Evolutionary conservation across 2,329 filamentous ascomycete genomes (phyloP).

Genomic region (Ophiostoma sp.): DNA sequence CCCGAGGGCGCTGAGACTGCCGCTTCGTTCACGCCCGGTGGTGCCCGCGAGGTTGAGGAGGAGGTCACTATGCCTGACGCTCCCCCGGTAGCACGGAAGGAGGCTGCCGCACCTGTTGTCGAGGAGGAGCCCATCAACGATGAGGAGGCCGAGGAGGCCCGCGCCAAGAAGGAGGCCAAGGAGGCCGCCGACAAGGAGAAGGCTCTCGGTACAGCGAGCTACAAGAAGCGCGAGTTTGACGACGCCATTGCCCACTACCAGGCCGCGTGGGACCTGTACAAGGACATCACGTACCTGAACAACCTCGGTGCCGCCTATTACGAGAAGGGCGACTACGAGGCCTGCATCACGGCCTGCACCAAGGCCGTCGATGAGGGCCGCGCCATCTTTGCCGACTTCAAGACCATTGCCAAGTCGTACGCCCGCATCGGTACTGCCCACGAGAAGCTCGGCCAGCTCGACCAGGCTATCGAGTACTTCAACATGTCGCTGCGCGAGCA

Average conservation of each 20-base stretch:
- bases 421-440: slow-evolving; percentile 90
- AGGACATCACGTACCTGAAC: slow-evolving; percentile 97
- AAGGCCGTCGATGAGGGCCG: slow-evolving; percentile 88
- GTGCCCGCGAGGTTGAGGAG: slow-evolving; percentile 45
- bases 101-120: slow-evolving; percentile 39
- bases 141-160: slow-evolving; percentile 45
- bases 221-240: slow-evolving; percentile 98
- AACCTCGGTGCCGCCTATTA: slow-evolving; percentile 92
- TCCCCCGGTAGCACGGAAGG: not conserved
- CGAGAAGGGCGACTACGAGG: slow-evolving; percentile 91
- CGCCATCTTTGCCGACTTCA: slow-evolving; percentile 88
- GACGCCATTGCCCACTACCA: slow-evolving; percentile 88
- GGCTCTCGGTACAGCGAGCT: slow-evolving; percentile 84
- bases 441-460: slow-evolving; percentile 78
- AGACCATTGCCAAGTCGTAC: slow-evolving; percentile 96
- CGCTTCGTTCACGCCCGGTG: slow-evolving; percentile 25
- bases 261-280: slow-evolving; percentile 89
- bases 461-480: slow-evolving; percentile 80
- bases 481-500: slow-evolving; percentile 93
- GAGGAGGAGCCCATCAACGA: slow-evolving; percentile 45
- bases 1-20: slow-evolving; percentile 28
- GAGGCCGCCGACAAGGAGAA: slow-evolving; percentile 92
- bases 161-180: slow-evolving; percentile 84
- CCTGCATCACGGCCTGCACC: slow-evolving; percentile 78
- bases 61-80: slow-evolving; percentile 75